Conservation (phyloP, 75 land plant genomes). For the Adiantum capillusveneris region DNA sequence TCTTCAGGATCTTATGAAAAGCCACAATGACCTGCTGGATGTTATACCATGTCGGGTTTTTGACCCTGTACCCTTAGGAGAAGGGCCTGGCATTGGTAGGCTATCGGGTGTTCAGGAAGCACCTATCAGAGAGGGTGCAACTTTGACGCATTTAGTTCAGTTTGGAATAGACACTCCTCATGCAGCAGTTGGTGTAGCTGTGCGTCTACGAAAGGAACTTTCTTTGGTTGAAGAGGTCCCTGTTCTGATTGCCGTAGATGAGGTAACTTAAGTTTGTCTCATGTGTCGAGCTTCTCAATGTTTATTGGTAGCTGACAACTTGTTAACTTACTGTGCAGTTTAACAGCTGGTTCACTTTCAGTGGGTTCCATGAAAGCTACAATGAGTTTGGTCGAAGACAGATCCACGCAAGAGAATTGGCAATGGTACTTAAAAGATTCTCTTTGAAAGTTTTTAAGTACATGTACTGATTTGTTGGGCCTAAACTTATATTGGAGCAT, state of each 20-base stretch:
- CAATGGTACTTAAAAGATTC: conserved; percentile 48
- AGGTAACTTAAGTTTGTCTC: conserved; percentile 30
- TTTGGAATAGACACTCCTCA: conserved; percentile 64
- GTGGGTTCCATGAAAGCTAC: conserved; percentile 51
- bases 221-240: conserved; percentile 81
- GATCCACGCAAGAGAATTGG: conserved; percentile 77
- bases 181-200: conserved; percentile 85
- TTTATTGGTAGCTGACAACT: neutral
- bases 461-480: no score
- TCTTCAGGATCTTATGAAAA: conserved; percentile 79
- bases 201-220: conserved; percentile 80
- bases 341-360: conserved; percentile 97
- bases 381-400: conserved; percentile 39
- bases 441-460: no score
- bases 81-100: conserved; percentile 80
- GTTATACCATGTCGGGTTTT: conserved; percentile 55
- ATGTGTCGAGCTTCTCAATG: no score
- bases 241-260: conserved; percentile 86
- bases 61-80: conserved; percentile 79
- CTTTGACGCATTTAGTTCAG: conserved; percentile 67
- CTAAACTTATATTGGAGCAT: no score
- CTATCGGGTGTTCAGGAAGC: conserved; percentile 61
- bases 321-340: conserved; percentile 53
- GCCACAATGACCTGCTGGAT: conserved; percentile 48
- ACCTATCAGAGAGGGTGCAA: conserved; percentile 64